Evolutionary conservation across 768 basidiomycete genomes (phyloP).

Genomic region (Agrocybe pediades): DNA sequence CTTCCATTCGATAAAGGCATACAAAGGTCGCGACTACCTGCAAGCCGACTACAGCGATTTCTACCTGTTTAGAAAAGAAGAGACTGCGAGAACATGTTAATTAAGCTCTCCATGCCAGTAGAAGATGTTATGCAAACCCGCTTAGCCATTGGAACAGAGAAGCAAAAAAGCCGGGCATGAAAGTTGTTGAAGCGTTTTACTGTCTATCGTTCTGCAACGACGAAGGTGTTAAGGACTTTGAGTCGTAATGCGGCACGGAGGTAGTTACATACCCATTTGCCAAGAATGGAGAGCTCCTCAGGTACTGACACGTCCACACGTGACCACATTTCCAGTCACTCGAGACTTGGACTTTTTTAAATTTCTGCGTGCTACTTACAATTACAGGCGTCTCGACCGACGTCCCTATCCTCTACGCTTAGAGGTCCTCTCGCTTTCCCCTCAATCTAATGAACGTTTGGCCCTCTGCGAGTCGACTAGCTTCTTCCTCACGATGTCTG

Average conservation of each 20-base stretch:
- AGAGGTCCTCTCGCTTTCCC: too few relatives aligned
- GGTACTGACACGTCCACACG: background rate
- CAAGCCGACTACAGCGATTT: slow-evolving; percentile 89
- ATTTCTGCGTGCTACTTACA: background rate
- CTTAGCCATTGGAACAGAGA: slow-evolving; percentile 48
- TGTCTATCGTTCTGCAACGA: background rate
- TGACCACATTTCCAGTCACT: background rate
- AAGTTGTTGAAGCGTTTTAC: background rate
- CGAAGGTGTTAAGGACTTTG: background rate
- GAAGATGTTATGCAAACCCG: slow-evolving; percentile 29
- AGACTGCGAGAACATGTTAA: slow-evolving; percentile 41
- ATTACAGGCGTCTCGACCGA: too few relatives aligned
- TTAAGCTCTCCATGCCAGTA: background rate
- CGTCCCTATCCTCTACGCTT: too few relatives aligned
- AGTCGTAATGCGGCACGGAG: background rate
- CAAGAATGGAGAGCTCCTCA: slow-evolving; percentile 7
- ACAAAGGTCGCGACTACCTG: slow-evolving; percentile 50
- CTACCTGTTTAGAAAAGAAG: slow-evolving; percentile 86
- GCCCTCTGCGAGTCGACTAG: slow-evolving; percentile 4
- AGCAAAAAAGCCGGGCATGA: slow-evolving; percentile 44
- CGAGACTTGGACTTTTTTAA: background rate
- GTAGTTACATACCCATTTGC: slow-evolving; percentile 2
- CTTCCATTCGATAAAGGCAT: background rate
- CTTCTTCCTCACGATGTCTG: slow-evolving; percentile 2
- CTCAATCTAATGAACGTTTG: slow-evolving; percentile 4